Evolutionary conservation across 2,329 filamentous ascomycete genomes (phyloP).

Genomic region (Aureobasidium sp.): DNA sequence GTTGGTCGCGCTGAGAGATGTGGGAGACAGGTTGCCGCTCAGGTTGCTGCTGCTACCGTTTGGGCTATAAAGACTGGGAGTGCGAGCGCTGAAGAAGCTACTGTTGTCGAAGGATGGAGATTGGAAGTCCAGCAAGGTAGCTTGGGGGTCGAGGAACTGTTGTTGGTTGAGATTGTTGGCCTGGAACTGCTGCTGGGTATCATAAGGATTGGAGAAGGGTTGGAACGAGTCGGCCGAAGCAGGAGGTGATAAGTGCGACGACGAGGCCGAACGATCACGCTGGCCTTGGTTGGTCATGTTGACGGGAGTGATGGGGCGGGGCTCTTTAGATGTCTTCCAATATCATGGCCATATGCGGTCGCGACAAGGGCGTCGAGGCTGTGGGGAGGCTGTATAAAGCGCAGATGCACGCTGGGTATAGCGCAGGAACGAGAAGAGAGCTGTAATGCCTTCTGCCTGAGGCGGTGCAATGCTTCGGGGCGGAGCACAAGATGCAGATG

Average conservation of each 20-base stretch:
- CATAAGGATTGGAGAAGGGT: not conserved
- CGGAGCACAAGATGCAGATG: slow-evolving; percentile 2
- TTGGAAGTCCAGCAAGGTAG: slow-evolving; percentile 9
- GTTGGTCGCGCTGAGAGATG: slow-evolving; percentile 17
- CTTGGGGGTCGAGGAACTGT: slow-evolving; percentile 11
- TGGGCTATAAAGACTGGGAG: slow-evolving; percentile 16
- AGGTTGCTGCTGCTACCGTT: slow-evolving; percentile 29
- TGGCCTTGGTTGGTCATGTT: slow-evolving; percentile 7
- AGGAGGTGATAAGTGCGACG: slow-evolving; percentile 4
- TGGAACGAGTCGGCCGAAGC: slow-evolving; percentile 2
- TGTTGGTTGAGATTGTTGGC: slow-evolving; percentile 1
- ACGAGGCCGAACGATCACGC: slow-evolving; percentile 6
- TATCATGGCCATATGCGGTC: slow-evolving; percentile 1
- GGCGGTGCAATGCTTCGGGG: not conserved
- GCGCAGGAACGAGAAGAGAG: not conserved
- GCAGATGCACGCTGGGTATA: not conserved
- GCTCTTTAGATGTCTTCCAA: slow-evolving; percentile 6
- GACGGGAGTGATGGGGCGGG: not conserved
- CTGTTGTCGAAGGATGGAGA: slow-evolving; percentile 23
- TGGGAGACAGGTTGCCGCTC: slow-evolving; percentile 28
- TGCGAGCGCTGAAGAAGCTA: slow-evolving; percentile 30
- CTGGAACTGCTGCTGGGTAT: slow-evolving; percentile 5
- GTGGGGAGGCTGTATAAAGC: slow-evolving; percentile 9
- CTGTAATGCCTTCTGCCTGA: not conserved
- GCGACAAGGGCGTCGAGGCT: slow-evolving; percentile 9